A percentile compares a stretch with the other conserved stretches of the same genome.
phyloP scores from a whole-genome alignment of 73 alveolate genomes.

The Loxodes magnus region DNA sequence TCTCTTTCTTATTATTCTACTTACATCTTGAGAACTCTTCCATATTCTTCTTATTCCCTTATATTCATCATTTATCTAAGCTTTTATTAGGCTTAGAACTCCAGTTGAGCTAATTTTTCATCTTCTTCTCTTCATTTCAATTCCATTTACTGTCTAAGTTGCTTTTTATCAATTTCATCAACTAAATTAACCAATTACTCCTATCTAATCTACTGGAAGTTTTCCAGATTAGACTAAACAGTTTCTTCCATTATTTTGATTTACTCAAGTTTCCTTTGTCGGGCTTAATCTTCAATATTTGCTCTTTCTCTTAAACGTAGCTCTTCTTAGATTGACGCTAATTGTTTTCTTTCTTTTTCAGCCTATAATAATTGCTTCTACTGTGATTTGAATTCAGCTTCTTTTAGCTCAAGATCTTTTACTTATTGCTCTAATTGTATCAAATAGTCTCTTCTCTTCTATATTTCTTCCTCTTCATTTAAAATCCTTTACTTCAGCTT shows the following conservation, averaged over 20 bases:
- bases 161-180: constrained; percentile 18
- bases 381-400: constrained; percentile 19
- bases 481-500: constrained; percentile 8
- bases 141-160: constrained; percentile 17
- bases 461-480: constrained; percentile 27
- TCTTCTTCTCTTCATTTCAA: constrained; percentile 25
- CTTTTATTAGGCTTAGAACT: constrained; percentile 33
- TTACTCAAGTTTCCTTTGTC: constrained; percentile 21
- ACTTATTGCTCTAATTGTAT: constrained; percentile 15
- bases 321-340: constrained; percentile 16
- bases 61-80: constrained; percentile 34
- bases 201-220: constrained; percentile 23
- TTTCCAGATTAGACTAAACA: constrained; percentile 10
- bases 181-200: constrained; percentile 14
- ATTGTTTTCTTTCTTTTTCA: constrained; percentile 42
- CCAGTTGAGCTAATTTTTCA: constrained; percentile 26
- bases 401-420: constrained; percentile 16
- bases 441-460: constrained; percentile 6
- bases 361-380: constrained; percentile 25
- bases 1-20: constrained; percentile 25
- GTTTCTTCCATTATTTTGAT: constrained; percentile 33
- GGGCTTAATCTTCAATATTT: constrained; percentile 48
- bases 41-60: constrained; percentile 24
- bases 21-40: constrained; percentile 19
- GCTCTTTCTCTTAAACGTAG: constrained; percentile 30